Conservation (phyloP, 106 monocot genomes). For the Phalaenopsis equestris region DNA sequence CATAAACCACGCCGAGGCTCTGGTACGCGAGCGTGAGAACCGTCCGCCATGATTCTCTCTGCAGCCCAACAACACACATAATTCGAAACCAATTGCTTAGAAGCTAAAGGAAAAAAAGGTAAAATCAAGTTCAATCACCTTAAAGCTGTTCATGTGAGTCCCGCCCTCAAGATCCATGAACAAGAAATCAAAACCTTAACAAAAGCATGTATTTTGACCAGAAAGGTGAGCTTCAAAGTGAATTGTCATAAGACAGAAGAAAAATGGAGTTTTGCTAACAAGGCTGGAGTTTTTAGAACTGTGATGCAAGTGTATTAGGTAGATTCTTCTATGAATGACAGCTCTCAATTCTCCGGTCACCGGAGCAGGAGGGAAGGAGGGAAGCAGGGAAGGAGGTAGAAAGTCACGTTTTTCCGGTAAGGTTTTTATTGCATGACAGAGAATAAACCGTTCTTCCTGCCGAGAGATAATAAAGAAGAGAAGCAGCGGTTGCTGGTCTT, state of each 20-base stretch:
- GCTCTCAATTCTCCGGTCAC: not conserved
- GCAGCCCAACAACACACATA: not conserved
- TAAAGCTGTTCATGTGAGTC: not conserved
- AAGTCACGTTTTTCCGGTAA: not conserved
- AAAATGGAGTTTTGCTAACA: not conserved
- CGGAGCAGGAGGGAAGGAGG: not conserved
- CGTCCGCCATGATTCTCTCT: constrained; percentile 51
- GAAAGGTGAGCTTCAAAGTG: not conserved
- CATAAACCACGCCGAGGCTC: constrained; percentile 86
- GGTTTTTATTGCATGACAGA: not conserved
- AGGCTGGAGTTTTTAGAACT: not conserved
- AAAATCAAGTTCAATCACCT: not conserved
- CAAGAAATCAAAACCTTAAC: not conserved
- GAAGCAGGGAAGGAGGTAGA: not conserved
- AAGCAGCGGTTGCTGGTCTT: not conserved
- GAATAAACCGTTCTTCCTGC: not conserved
- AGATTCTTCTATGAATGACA: not conserved
- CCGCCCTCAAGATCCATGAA: constrained; percentile 5
- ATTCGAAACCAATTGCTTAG: not conserved
- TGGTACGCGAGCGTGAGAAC: constrained; percentile 64
- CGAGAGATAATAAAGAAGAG: not conserved
- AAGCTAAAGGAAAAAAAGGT: not conserved
- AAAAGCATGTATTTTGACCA: not conserved
- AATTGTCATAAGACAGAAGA: not conserved
- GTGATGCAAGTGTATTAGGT: not conserved